These are phyloP conservation scores for Sphagnum magellanicum DNA, from an alignment of 228 moss, liverwort and hornwort species.

Conservation along the genomic window DNA sequence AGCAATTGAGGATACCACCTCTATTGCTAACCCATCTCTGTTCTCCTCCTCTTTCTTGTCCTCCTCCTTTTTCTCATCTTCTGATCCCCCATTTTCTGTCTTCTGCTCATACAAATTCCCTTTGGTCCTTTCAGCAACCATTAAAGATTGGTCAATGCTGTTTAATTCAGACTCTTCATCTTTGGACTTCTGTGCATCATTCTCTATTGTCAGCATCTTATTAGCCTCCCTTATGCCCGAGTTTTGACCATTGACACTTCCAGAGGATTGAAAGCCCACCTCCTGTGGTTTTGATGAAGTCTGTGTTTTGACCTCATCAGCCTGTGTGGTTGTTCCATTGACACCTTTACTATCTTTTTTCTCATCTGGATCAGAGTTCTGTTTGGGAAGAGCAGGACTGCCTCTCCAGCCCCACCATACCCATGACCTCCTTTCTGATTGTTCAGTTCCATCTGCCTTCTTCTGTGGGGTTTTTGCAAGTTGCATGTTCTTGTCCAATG, in stretches of 20 bases:
- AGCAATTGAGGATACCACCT: not conserved
- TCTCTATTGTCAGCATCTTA: not conserved
- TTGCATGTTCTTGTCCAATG: not conserved
- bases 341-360: not conserved
- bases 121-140: not conserved
- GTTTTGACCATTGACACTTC: not conserved
- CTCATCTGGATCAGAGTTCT: conserved; percentile 1
- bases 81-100: not conserved
- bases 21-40: no score
- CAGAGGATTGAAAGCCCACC: not conserved
- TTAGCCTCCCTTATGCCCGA: not conserved
- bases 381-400: not conserved
- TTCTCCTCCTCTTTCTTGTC: not conserved
- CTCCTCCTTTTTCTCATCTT: not conserved
- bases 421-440: conserved; percentile 8
- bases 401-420: conserved; percentile 10
- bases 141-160: not conserved
- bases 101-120: not conserved
- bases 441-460: conserved; percentile 1
- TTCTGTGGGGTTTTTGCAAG: not conserved
- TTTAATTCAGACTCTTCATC: not conserved
- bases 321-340: not conserved
- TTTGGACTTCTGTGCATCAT: not conserved
- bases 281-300: not conserved
- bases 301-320: not conserved